Evolutionary conservation across 352 stramenopile genomes (phyloP), one percentile per base, ranked within the genome.

Genomic region (Thraustochytrium striatum): DNA sequence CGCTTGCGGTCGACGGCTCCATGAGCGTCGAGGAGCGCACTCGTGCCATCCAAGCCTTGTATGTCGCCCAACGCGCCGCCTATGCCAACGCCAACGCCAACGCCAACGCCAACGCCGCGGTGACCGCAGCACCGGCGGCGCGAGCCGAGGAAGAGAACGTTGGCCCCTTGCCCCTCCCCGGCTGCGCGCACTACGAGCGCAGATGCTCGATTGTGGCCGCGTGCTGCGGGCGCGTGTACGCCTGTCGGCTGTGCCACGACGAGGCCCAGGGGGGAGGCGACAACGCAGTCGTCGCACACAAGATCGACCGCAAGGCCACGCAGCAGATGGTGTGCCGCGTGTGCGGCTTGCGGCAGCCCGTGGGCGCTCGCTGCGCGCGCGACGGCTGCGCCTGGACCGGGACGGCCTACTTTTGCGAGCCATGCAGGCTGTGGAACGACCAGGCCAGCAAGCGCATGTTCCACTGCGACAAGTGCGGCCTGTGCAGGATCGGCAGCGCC

Each of bases 401-500:
- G 82, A 90, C 91, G 0, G 88, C 88, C 13, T 99, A 98, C 84
- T 96, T 90, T 78, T 99, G 95, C 82, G 87, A 88, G 36, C 92
- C 96, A 59, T 99, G 95, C 84, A 93, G 95, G 81, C 95, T 98
- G 61, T 95, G 98, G 82, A 32, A n/a, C 35, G 94, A 98, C 82
- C 87, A 92, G 30, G 70, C 85, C 3, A 88, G 84, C 59, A 97
- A 97, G 79, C 87, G 93, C 43, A 98, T 98, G 39, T 99, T 98
- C 78, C 95, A 99, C 84, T 99, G 95, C 83, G 93, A 96, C 35
- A 98, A 97, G 72, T 98, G 95, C 88, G 97, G 97, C 82, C 94
- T 97, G n/a, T 99, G 95, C 83, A 90, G 94, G 58, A 85, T 98
- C 19, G 92, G 95, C 35, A 79, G 36, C 19, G 32, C 50, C 21